Percentiles rank a stretch among this genome's conserved stretches.
These are phyloP conservation scores for Hydnomerulius pinastri DNA, from an alignment of 768 basidiomycete species.

Conservation along the genomic window DNA sequence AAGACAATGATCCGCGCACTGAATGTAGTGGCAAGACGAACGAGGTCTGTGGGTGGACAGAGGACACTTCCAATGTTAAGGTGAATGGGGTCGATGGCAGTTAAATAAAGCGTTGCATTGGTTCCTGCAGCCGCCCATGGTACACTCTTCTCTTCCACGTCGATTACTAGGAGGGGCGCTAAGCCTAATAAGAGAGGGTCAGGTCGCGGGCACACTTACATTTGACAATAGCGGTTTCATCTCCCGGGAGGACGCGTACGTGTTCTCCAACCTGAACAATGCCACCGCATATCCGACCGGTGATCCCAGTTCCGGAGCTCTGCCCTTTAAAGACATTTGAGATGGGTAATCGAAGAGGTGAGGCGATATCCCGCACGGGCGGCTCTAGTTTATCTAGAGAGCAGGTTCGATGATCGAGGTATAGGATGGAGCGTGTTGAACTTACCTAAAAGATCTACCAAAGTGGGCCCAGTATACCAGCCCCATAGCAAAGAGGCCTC, in stretches of 20 bases:
- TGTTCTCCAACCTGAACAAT: constrained; percentile 91
- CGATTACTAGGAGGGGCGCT: constrained; percentile 60
- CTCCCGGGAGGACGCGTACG: constrained; percentile 85
- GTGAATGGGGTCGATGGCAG: constrained; percentile 82
- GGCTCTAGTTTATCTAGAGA: constrained; percentile 75
- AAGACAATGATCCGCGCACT: constrained; percentile 91
- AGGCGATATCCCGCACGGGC: constrained; percentile 72
- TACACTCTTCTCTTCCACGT: constrained; percentile 73
- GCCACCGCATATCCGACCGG: constrained; percentile 84
- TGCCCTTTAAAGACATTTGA: constrained; percentile 95
- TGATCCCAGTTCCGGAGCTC: constrained; percentile 73
- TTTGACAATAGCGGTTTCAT: constrained; percentile 83
- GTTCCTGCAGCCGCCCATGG: constrained; percentile 91
- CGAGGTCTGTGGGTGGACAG: constrained; percentile 69
- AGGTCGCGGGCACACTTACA: constrained; percentile 39
- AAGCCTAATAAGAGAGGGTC: not conserved
- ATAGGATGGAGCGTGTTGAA: not conserved
- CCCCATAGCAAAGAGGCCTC: constrained; percentile 47
- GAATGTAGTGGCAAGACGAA: constrained; percentile 78
- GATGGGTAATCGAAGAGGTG: constrained; percentile 83
- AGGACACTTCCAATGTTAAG: constrained; percentile 88
- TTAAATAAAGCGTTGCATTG: constrained; percentile 84
- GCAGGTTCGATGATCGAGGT: not conserved
- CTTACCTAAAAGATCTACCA: constrained; percentile 81
- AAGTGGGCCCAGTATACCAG: constrained; percentile 88